Conservation (phyloP, 2,329 filamentous ascomycete species). For the Botrytis byssoidea region DNA sequence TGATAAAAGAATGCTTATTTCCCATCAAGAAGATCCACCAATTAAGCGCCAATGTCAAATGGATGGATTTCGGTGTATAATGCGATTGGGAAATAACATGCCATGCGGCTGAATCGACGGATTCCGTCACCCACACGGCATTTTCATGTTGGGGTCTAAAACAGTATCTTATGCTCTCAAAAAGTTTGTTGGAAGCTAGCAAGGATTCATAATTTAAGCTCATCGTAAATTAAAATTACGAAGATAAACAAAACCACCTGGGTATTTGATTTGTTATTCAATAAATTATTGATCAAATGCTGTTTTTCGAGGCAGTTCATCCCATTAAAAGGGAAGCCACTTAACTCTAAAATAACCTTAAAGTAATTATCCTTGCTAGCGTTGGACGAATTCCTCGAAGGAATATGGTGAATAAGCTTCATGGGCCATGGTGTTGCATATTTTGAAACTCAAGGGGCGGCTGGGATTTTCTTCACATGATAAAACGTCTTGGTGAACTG, state of each 20-base stretch:
- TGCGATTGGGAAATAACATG: neutral
- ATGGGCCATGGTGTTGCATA: neutral
- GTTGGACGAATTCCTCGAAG: no score
- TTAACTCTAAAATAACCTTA: no score
- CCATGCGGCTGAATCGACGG: neutral
- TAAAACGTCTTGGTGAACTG: neutral
- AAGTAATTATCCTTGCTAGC: no score
- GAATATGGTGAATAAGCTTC: neutral
- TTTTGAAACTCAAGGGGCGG: neutral
- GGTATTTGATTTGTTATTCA: no score
- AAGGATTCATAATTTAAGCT: no score
- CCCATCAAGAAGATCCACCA: neutral
- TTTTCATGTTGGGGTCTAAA: neutral
- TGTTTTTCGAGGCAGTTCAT: no score
- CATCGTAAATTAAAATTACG: no score
- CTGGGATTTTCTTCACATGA: neutral
- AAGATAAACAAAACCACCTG: no score
- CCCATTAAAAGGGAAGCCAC: no score
- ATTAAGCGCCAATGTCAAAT: neutral
- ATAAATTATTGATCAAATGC: no score
- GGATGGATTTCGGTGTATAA: neutral
- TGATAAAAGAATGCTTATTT: neutral
- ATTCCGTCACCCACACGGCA: neutral
- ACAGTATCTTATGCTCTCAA: no score
- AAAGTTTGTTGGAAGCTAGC: no score